phyloP scores from a whole-genome alignment of 495 filamentous ascomycete genomes.

The Daldinia grandis region DNA sequence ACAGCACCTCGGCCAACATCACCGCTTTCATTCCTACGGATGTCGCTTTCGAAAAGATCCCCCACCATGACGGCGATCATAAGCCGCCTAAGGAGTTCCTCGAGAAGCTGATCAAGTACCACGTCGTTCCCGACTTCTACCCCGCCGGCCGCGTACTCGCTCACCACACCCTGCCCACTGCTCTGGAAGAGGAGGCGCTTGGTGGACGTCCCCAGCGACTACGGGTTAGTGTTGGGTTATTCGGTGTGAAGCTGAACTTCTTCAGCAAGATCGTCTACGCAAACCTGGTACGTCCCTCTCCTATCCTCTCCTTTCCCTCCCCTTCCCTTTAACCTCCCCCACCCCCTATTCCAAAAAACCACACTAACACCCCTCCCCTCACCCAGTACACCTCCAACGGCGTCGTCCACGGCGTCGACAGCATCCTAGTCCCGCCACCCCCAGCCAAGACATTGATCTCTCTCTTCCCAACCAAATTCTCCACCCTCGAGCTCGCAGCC shows the following conservation, averaged over 20 bases:
- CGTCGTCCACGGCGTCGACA: conserved; percentile 78
- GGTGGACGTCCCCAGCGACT: conserved; percentile 72
- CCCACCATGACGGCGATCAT: conserved; percentile 54
- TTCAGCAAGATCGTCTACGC: conserved; percentile 68
- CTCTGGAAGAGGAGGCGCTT: conserved; percentile 62
- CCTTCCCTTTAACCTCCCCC: neutral
- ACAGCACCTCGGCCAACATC: conserved; percentile 72
- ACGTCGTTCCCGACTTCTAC: conserved; percentile 70
- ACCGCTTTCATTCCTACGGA: conserved; percentile 85
- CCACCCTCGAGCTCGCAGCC: conserved; percentile 76
- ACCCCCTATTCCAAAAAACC: neutral
- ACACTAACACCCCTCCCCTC: conserved; percentile 52
- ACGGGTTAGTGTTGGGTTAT: conserved; percentile 63
- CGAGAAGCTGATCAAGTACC: conserved; percentile 72
- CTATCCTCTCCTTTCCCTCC: neutral
- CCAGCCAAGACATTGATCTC: conserved; percentile 65
- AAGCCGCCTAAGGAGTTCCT: conserved; percentile 70
- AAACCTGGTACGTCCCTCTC: conserved; percentile 64
- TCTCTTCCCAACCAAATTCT: conserved; percentile 75
- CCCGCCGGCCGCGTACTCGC: conserved; percentile 64
- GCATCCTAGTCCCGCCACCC: conserved; percentile 77
- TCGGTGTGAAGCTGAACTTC: conserved; percentile 76
- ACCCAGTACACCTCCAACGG: conserved; percentile 66
- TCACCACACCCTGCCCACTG: conserved; percentile 75
- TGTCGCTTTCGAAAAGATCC: conserved; percentile 74